These are phyloP conservation scores for Mucor sp. DNA, from an alignment of 371 early-diverging fungal species.

Conservation along the genomic window DNA sequence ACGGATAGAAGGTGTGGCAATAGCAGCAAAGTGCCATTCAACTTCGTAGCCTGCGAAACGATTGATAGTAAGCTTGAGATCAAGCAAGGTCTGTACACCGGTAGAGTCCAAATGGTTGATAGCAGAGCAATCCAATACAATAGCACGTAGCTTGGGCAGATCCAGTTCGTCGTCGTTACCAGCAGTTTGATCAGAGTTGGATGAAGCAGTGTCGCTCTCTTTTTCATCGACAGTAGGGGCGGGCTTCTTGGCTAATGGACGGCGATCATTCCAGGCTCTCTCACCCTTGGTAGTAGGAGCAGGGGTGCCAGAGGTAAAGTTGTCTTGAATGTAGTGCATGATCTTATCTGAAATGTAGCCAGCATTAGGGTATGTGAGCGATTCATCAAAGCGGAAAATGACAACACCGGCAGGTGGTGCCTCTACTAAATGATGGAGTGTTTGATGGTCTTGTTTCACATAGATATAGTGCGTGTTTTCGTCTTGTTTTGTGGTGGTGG, in stretches of 20 bases:
- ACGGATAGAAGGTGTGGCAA: conserved; percentile 20
- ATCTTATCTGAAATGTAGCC: conserved; percentile 41
- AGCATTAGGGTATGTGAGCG: conserved; percentile 67
- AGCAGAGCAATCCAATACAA: conserved; percentile 61
- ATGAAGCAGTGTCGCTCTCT: neutral
- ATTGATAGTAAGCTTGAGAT: conserved; percentile 21
- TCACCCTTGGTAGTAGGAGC: conserved; percentile 18
- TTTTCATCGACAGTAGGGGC: conserved; percentile 22
- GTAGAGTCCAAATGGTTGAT: conserved; percentile 58
- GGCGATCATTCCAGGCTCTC: conserved; percentile 21
- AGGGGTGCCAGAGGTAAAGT: conserved; percentile 15
- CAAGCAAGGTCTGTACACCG: conserved; percentile 25
- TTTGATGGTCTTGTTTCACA: conserved; percentile 18
- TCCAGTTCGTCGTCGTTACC: neutral
- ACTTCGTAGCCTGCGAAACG: conserved; percentile 24
- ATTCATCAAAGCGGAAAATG: conserved; percentile 59
- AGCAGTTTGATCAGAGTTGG: conserved; percentile 2
- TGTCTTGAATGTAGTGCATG: conserved; percentile 30
- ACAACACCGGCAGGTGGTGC: conserved; percentile 52
- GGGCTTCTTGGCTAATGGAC: conserved; percentile 10
- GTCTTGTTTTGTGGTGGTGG: conserved; percentile 1
- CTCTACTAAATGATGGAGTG: conserved; percentile 20
- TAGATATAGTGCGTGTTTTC: conserved; percentile 19
- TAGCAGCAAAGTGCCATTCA: conserved; percentile 30
- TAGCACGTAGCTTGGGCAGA: conserved; percentile 44